These are phyloP conservation scores for Amanita fuliginea DNA, from an alignment of 768 basidiomycete genomes.

Conservation along the genomic window DNA sequence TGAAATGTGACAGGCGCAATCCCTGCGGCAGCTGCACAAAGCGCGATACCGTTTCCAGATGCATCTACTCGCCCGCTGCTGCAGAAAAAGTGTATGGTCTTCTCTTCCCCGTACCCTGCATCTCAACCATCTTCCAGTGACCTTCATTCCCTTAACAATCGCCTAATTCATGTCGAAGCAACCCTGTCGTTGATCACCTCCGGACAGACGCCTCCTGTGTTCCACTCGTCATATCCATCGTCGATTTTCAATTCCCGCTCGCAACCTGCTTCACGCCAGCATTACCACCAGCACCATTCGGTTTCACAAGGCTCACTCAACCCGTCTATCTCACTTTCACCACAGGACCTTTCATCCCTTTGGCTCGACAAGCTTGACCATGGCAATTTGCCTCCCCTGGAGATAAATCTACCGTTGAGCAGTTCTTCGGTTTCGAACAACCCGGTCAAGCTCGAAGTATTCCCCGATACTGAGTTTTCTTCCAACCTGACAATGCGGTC, in stretches of 20 bases:
- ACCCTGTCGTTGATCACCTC: slow-evolving; percentile 39
- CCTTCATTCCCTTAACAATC: slow-evolving; percentile 75
- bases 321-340: slow-evolving; percentile 35
- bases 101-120: slow-evolving; percentile 3
- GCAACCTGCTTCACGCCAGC: neutral
- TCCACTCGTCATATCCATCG: slow-evolving; percentile 24
- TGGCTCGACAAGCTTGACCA: slow-evolving; percentile 50
- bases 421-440: neutral
- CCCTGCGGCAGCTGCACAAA: slow-evolving; percentile 75
- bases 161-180: slow-evolving; percentile 60
- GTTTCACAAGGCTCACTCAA: slow-evolving; percentile 22
- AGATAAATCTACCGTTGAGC: neutral
- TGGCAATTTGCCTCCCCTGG: neutral
- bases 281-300: slow-evolving; percentile 20
- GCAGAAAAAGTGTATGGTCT: slow-evolving; percentile 71
- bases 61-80: slow-evolving; percentile 71
- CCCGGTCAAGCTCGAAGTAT: slow-evolving; percentile 15
- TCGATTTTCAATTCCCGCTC: slow-evolving; percentile 17
- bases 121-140: slow-evolving; percentile 32
- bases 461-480: slow-evolving; percentile 12
- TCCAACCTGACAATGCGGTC: slow-evolving; percentile 7
- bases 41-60: slow-evolving; percentile 62
- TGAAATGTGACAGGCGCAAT: slow-evolving; percentile 72
- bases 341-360: slow-evolving; percentile 46
- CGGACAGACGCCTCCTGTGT: slow-evolving; percentile 24